Evolutionary conservation across 2,329 filamentous ascomycete species (phyloP), one percentile per base, ranked within the genome.

Genomic region (Colletotrichum sp.): DNA sequence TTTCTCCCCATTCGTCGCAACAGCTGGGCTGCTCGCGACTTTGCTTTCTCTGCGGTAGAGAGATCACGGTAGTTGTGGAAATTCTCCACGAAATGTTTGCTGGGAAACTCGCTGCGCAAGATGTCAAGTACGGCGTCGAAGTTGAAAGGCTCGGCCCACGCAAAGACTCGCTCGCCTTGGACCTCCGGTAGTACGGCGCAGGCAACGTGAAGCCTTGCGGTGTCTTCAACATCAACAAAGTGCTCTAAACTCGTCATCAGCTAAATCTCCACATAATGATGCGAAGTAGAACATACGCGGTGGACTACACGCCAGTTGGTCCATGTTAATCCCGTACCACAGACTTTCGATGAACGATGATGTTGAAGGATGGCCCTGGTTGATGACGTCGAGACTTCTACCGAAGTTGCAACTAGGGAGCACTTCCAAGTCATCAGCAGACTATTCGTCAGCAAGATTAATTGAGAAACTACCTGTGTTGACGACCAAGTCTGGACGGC

Each of bases 81-180:
- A 16, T 82, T 77, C 2, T 80, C 80, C 0, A 77, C 76, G 13
- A 83, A 80, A 0, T 30, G 71, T 30, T 75, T 77, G 1, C 55
- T 55, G 0, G 81, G 80, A 2, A 78, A 77, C 5, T 72, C 27
- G 25, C 78, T 80, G 1, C 80, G 77, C 1, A 85, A 32, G 1
- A 82, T 79, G 0, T 73, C 80, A 6, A 86, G 68, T 0, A 90
- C 78, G 4, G 85, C 79, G n/a, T 89, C 88, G 80, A 85, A 89
- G 67, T 84, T 89, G 74, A 85, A 88, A 0, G 85, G 85, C 2
- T 85, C 82, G 0, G 88, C 89, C 73, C 88, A 90, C 1, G 84
- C 91, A 79, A 92, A 91, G 9, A 93, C 80, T 2, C 91, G 86
- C 77, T 92, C 87, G 0, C 85, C 85, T 2, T 81, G 75, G 0